Evolutionary conservation across 2,329 filamentous ascomycete genomes (phyloP), one percentile per base, ranked within the genome.

Genomic region (Ceratocystis alfenasii): DNA sequence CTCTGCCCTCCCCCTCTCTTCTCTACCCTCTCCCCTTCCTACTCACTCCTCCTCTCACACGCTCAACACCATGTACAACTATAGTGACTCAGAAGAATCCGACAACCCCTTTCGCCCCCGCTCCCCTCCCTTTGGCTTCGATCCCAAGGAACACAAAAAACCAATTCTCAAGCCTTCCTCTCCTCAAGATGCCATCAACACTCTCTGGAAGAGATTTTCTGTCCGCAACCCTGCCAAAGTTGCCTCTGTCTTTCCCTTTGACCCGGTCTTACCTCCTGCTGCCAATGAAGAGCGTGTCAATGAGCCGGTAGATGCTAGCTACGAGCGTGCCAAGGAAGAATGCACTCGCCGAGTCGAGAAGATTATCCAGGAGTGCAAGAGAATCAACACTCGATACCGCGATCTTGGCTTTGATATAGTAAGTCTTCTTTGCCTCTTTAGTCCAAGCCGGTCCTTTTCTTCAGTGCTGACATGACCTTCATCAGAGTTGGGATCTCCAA

Each of bases 351-450:
- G 79, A 75, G 87, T 80, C 44, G 75, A 79, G 60, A 84, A 84
- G 72, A 85, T 85, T 67, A 82, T 84, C 61, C 76, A 81, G 68
- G 82, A 85, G 70, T 94, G 90, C 75, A 79, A 81, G 69, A 80
- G 88, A 25, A 80, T 91, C 46, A 95, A 95, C 71, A 87, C 87
- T 73, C 87, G 90, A 71, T 95, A 94, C 72, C 81, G 88, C 28
- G 87, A 89, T 69, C 82, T 83, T 0, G 81, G 79, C 1, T 84
- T 78, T 74, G 81, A 84, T 69, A 71, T 84, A 72, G 81, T 83
- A 72, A 73, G 80, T 79, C 4, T 7, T 41, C 4, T 45, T 22
- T n/a, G 3, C 22, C 69, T 76, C 73, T 20, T 2, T 74, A 71
- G 12, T 76, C 33, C 8, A 28, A 71, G 70, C 77, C 46, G 30